A percentile compares a stretch with the other conserved stretches of the same genome.
These are phyloP conservation scores for Tagetes patula DNA, from an alignment of 129 eudicot species.

Conservation along the genomic window DNA sequence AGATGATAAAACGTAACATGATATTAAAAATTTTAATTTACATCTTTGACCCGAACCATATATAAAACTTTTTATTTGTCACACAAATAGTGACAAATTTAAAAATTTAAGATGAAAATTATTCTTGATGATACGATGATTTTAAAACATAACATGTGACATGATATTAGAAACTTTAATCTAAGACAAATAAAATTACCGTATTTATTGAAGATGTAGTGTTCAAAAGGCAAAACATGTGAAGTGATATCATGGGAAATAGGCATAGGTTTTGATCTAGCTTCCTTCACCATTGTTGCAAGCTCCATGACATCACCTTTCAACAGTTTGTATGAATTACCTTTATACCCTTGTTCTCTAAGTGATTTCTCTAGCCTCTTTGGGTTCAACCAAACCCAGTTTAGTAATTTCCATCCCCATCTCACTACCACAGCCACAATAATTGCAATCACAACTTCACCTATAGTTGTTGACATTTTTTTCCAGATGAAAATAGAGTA, in stretches of 20 bases:
- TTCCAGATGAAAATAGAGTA: background rate
- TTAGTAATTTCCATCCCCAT: slow-evolving; percentile 23
- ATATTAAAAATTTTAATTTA: background rate
- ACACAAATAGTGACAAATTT: background rate
- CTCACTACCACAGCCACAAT: slow-evolving; percentile 11
- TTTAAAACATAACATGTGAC: background rate
- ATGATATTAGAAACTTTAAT: background rate
- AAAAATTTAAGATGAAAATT: background rate
- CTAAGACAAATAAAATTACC: background rate
- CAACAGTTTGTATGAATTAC: slow-evolving; percentile 15
- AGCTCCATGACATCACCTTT: slow-evolving; percentile 15
- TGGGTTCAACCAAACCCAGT: slow-evolving; percentile 18
- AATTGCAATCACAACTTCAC: background rate
- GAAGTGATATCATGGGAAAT: slow-evolving; percentile 20
- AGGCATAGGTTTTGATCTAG: slow-evolving; percentile 11
- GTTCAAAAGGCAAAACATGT: slow-evolving; percentile 7
- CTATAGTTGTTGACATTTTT: slow-evolving; percentile 11
- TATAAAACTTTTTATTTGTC: slow-evolving; percentile 1
- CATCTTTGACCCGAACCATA: slow-evolving; percentile 4
- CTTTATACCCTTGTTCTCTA: slow-evolving; percentile 10
- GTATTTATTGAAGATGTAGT: slow-evolving; percentile 1
- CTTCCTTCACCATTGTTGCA: slow-evolving; percentile 9
- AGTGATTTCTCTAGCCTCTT: slow-evolving; percentile 19
- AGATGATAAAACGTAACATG: background rate
- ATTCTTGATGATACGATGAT: no score